Evolutionary conservation across 2,329 filamentous ascomycete genomes (phyloP).

Genomic region (Thelonectria discophora): DNA sequence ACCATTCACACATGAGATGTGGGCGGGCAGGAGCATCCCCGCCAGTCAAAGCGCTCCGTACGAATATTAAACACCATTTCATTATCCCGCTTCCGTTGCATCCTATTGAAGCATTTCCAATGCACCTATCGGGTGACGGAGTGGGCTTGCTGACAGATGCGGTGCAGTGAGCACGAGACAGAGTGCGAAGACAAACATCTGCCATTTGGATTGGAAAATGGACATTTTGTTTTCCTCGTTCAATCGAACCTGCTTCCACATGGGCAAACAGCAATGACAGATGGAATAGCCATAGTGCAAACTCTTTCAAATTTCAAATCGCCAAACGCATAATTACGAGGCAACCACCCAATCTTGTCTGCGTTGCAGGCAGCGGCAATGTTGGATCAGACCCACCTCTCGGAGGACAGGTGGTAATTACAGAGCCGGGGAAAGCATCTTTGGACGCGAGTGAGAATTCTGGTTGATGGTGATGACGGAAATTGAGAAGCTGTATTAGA

Average conservation of each 20-base stretch:
- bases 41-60: slow-evolving; percentile 23
- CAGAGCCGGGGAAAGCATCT: not conserved
- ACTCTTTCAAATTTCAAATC: not conserved
- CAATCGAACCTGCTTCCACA: not conserved
- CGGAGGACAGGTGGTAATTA: not conserved
- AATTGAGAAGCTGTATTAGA: no score
- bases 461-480: not conserved
- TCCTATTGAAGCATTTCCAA: slow-evolving; percentile 10
- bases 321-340: not conserved
- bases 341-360: not conserved
- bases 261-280: not conserved
- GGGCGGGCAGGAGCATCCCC: slow-evolving; percentile 22
- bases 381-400: not conserved
- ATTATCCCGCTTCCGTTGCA: slow-evolving; percentile 15
- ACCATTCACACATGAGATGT: slow-evolving; percentile 31
- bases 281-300: not conserved
- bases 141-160: slow-evolving; percentile 1
- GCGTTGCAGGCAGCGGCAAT: not conserved
- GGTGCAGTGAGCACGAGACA: slow-evolving; percentile 8
- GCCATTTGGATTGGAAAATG: not conserved
- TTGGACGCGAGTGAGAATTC: not conserved
- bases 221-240: not conserved
- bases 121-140: slow-evolving; percentile 16
- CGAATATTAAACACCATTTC: slow-evolving; percentile 8
- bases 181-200: not conserved